Evolutionary conservation across 495 filamentous ascomycete genomes (phyloP).

Genomic region (Extremus antarcticus): DNA sequence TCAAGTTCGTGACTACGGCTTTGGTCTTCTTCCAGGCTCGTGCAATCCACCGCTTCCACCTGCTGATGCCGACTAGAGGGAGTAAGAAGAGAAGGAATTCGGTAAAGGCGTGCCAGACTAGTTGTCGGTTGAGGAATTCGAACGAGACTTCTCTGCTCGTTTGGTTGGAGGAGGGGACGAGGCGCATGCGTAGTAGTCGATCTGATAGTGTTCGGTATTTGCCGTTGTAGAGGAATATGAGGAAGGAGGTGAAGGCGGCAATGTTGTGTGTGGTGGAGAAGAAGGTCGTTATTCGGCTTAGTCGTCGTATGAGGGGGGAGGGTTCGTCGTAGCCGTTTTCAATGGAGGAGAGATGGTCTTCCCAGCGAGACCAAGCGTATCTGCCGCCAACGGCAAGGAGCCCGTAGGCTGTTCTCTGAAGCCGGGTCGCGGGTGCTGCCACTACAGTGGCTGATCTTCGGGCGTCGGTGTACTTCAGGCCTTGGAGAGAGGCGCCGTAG

Average conservation of each 20-base stretch:
- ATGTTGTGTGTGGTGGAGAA: constrained; percentile 63
- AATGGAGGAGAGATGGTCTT: constrained; percentile 66
- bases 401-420: constrained; percentile 79
- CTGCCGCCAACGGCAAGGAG: constrained; percentile 74
- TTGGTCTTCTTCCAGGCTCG: constrained; percentile 71
- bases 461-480: constrained; percentile 80
- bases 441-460: constrained; percentile 46
- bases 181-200: constrained; percentile 71
- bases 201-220: constrained; percentile 86
- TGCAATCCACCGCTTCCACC: constrained; percentile 83
- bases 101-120: constrained; percentile 98
- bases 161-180: constrained; percentile 70
- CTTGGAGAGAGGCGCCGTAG: constrained; percentile 88
- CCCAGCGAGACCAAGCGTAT: constrained; percentile 86
- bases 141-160: constrained; percentile 86
- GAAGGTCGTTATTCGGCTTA: constrained; percentile 57
- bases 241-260: constrained; percentile 72
- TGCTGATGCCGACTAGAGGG: constrained; percentile 81
- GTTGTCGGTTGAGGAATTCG: constrained; percentile 92
- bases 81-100: constrained; percentile 95
- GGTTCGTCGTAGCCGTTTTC: constrained; percentile 59
- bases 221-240: constrained; percentile 81
- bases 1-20: constrained; percentile 42
- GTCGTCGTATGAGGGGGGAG: constrained; percentile 40
- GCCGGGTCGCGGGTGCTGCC: constrained; percentile 50